These are phyloP conservation scores for Arthrobotrys musiformis DNA, from an alignment of 2,329 filamentous ascomycete genomes.

Conservation along the genomic window DNA sequence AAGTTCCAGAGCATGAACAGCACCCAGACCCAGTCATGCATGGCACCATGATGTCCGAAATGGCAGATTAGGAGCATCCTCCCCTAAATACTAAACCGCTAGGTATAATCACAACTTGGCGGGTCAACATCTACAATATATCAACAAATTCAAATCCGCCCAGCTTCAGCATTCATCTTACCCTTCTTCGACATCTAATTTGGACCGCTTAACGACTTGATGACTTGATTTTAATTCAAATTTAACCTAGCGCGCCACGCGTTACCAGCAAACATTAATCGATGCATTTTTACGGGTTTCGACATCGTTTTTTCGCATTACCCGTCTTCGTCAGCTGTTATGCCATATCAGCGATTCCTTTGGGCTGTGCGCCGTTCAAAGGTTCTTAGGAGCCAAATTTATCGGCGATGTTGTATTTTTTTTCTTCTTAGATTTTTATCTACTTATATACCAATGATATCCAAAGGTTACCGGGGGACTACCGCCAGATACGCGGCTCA, in stretches of 20 bases:
- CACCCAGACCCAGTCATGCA: slow-evolving; percentile 45
- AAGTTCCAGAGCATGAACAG: slow-evolving; percentile 70
- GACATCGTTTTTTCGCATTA: slow-evolving; percentile 1
- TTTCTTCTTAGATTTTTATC: slow-evolving; percentile 31
- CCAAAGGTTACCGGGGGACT: slow-evolving; percentile 4
- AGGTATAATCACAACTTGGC: neutral
- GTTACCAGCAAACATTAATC: slow-evolving; percentile 10
- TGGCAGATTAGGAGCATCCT: slow-evolving; percentile 28
- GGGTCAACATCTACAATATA: neutral
- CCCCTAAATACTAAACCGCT: neutral
- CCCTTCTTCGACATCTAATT: neutral
- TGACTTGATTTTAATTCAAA: slow-evolving; percentile 10
- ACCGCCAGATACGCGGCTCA: neutral
- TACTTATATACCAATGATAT: slow-evolving; percentile 42
- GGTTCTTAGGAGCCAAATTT: neutral
- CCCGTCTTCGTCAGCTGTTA: neutral
- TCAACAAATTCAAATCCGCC: neutral
- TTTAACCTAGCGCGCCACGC: neutral
- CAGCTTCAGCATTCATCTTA: neutral
- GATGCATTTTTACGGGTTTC: slow-evolving; percentile 22
- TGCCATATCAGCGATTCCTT: neutral
- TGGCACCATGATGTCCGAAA: slow-evolving; percentile 47
- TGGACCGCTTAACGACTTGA: slow-evolving; percentile 40
- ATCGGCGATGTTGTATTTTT: neutral
- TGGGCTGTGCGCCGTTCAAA: neutral